Percentiles rank a stretch among this genome's conserved stretches.
phyloP scores from a whole-genome alignment of 1,139 yeast genomes.

The Candida pseudocylindracea region DNA sequence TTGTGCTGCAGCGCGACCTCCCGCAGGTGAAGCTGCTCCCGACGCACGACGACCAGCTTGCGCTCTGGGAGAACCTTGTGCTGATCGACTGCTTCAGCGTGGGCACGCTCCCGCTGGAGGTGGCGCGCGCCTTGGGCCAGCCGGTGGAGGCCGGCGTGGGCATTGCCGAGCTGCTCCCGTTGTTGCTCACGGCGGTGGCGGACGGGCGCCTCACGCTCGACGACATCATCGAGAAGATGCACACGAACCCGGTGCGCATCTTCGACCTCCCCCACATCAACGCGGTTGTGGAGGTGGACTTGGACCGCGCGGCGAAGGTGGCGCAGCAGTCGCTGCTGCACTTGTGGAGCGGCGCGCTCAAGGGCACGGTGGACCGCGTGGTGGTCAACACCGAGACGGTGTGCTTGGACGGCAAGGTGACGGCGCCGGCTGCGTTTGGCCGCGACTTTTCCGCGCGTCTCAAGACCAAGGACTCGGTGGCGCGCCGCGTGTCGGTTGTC shows the following conservation, averaged over 20 bases:
- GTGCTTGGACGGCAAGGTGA: conserved; percentile 60
- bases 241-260: conserved; percentile 62
- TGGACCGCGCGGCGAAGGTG: conserved; percentile 38
- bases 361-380: conserved; percentile 81
- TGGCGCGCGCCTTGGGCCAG: conserved; percentile 44
- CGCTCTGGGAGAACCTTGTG: conserved; percentile 58
- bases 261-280: conserved; percentile 72
- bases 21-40: conserved; percentile 60
- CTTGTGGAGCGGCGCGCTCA: conserved; percentile 13
- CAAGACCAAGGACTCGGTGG: background rate
- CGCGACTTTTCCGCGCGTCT: too few relatives aligned
- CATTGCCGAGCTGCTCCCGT: conserved; percentile 58
- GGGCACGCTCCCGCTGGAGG: conserved; percentile 56
- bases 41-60: conserved; percentile 55
- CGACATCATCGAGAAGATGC: conserved; percentile 54
- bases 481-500: background rate
- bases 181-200: conserved; percentile 61
- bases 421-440: conserved; percentile 26
- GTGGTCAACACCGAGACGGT: conserved; percentile 58
- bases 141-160: conserved; percentile 53
- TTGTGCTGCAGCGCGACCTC: conserved; percentile 50
- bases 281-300: conserved; percentile 59
- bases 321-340: conserved; percentile 15
- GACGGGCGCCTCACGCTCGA: conserved; percentile 50
- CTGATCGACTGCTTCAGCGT: conserved; percentile 73